Conservation (phyloP, 768 basidiomycete genomes). For the Rossbeevera mucosa region DNA sequence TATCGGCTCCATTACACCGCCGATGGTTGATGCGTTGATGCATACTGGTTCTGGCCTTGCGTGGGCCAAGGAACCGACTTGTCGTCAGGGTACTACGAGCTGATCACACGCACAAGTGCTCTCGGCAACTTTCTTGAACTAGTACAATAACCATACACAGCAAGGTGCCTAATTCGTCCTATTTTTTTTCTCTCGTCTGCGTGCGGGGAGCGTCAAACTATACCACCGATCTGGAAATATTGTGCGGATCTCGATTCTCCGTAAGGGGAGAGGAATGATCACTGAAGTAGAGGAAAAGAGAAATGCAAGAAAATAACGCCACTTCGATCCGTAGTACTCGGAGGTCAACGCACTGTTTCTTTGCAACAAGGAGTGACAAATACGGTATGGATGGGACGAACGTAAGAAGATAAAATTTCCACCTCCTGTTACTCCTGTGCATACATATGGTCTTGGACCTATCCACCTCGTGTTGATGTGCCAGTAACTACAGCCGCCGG, state of each 20-base stretch:
- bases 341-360: not conserved
- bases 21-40: not conserved
- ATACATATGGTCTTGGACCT: not conserved
- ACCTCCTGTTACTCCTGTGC: not conserved
- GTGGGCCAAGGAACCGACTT: not conserved
- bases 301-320: not conserved
- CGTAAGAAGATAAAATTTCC: not conserved
- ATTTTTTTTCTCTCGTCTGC: not conserved
- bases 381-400: not conserved
- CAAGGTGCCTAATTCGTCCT: not conserved
- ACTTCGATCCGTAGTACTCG: not conserved
- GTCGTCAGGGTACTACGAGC: not conserved
- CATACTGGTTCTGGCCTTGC: not conserved
- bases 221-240: not conserved
- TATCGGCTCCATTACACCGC: not conserved
- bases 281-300: too few relatives aligned
- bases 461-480: not conserved
- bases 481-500: not conserved
- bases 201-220: not conserved
- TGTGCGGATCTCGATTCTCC: not conserved
- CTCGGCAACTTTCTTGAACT: not conserved
- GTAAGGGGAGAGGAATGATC: not conserved
- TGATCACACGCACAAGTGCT: not conserved
- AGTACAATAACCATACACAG: not conserved
- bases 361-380: not conserved